Evolutionary conservation across 768 basidiomycete species (phyloP), one percentile per base, ranked within the genome.

Genomic region (Mycena vulgaris): DNA sequence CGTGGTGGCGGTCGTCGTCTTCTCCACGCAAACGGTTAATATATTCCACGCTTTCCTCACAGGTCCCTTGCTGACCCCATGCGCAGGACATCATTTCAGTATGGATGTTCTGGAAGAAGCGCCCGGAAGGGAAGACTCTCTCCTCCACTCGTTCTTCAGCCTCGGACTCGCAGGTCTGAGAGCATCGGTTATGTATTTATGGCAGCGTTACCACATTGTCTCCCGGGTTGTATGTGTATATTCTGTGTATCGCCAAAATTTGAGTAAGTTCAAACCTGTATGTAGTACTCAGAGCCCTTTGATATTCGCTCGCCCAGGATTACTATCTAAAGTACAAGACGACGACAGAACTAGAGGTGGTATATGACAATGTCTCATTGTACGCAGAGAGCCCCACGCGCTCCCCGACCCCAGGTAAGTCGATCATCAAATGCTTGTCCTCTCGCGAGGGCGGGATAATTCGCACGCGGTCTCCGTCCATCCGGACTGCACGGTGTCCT

Each of bases 1-100:
- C 16, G 70, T 76, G 17, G 33, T 66, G 21, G 76, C 73, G n/a
- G 76, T 77, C 33, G 17, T 78, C 25, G 67, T 77, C 23, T 78
- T 78, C 66, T 71, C 72, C 19, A 69, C 75, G 14, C 78, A 78
- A 52, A 65, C 47, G 59, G 76, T 77, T 40, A n/a, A 17, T 42
- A n/a, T 9, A 8, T n/a, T 49, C 3, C 25, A 56, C n/a, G 9
- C 23, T 47, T 6, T 1, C 9, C 5, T 19, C 3, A 5, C 10
- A 5, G 25, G n/a, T n/a, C 19, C 7, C 40, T 39, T 39, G 23
- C 17, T 37, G 53, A 47, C 30, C 19, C 14, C 2, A 27, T 3
- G 8, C 16, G 23, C 49, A 59, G 49, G 70, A 71, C 48, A 71
- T 71, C 48, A 47, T 71, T 33, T 19, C 21, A 5, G 70, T 71